Percentiles rank a stretch among this genome's conserved stretches.
These are phyloP conservation scores for Ceraceosorus guamensis DNA, from an alignment of 1,284 basidiomycete species.

Conservation along the genomic window DNA sequence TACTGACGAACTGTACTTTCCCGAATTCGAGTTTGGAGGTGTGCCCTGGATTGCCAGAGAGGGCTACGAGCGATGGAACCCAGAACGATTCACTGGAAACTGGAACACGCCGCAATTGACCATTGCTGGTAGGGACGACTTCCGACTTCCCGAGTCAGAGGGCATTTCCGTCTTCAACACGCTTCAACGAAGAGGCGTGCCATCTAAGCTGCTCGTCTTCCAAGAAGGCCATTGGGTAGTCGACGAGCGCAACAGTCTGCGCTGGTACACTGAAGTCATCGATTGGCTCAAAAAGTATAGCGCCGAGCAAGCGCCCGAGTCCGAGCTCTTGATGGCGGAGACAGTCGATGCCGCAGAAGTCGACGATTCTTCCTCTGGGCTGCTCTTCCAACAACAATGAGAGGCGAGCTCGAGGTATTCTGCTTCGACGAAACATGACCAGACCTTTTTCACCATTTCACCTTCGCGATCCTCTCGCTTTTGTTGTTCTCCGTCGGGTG, in stretches of 20 bases:
- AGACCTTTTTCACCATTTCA: too few relatives aligned
- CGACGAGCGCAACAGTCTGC: conserved; percentile 15
- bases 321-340: too few relatives aligned
- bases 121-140: conserved; percentile 34
- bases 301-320: neutral
- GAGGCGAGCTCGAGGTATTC: too few relatives aligned
- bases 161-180: conserved; percentile 29
- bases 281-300: conserved; percentile 26
- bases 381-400: too few relatives aligned
- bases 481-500: too few relatives aligned
- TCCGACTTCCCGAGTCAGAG: conserved; percentile 17
- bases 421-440: too few relatives aligned
- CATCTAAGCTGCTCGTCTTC: conserved; percentile 30
- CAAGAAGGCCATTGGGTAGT: conserved; percentile 33
- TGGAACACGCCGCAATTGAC: conserved; percentile 38
- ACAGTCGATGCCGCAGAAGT: too few relatives aligned
- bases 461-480: too few relatives aligned
- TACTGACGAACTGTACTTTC: conserved; percentile 41
- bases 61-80: neutral
- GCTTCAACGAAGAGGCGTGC: conserved; percentile 29
- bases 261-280: conserved; percentile 35
- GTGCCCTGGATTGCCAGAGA: conserved; percentile 15
- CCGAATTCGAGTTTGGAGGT: conserved; percentile 30
- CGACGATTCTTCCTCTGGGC: too few relatives aligned
- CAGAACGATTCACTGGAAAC: conserved; percentile 8